A percentile compares a stretch with the other conserved stretches of the same genome.
phyloP scores from a whole-genome alignment of 1,139 yeast genomes.

The Taphrina deformans region DNA sequence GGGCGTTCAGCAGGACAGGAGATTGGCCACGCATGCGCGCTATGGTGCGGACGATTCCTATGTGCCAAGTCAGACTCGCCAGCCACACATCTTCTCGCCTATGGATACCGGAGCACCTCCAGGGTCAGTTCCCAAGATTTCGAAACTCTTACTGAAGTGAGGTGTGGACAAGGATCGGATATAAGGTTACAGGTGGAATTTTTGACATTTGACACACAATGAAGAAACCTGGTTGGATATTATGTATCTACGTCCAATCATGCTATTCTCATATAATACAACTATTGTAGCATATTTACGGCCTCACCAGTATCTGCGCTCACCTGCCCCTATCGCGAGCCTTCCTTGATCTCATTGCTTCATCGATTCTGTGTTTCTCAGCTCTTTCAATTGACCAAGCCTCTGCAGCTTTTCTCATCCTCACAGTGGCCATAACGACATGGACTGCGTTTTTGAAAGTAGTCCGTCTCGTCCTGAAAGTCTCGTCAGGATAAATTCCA shows the following conservation, averaged over 20 bases:
- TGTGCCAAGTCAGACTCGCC: background rate
- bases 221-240: background rate
- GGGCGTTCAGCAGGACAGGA: constrained; percentile 51
- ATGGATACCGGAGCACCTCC: constrained; percentile 8
- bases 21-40: constrained; percentile 50
- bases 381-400: background rate
- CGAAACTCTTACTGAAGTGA: background rate
- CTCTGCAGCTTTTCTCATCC: constrained; percentile 16
- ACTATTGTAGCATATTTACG: background rate
- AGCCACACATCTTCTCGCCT: constrained; percentile 10
- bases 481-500: constrained; percentile 41
- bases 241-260: background rate
- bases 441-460: constrained; percentile 36
- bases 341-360: background rate
- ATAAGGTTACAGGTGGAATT: too few relatives aligned
- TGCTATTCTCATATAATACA: background rate
- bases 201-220: too few relatives aligned
- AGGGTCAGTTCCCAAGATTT: background rate
- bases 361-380: constrained; percentile 5
- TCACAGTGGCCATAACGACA: constrained; percentile 19
- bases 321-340: background rate
- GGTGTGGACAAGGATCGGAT: too few relatives aligned
- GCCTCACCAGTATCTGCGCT: background rate
- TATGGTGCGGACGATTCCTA: constrained; percentile 56
- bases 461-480: constrained; percentile 25